phyloP scores from a whole-genome alignment of 495 filamentous ascomycete genomes.

The Cudoniella acicularis region DNA sequence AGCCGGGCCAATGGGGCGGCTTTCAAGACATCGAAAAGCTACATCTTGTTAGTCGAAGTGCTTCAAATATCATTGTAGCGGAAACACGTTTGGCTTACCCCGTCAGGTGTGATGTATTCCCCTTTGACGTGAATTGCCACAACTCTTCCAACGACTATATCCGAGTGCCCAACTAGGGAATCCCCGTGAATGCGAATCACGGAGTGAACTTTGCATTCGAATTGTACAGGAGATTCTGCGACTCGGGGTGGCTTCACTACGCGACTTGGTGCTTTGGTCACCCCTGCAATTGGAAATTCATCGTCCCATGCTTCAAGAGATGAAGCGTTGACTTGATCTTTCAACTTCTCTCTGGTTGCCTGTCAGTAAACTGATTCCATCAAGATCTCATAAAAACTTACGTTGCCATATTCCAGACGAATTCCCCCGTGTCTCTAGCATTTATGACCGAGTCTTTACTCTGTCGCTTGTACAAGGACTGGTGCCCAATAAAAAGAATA shows the following conservation, averaged over 20 bases:
- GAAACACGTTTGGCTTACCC: not conserved
- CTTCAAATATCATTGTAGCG: not conserved
- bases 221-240: conserved; percentile 8
- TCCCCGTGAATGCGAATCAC: conserved; percentile 2
- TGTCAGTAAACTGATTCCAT: not conserved
- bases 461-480: conserved; percentile 1
- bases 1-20: conserved; percentile 2
- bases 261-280: not conserved
- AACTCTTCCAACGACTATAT: conserved; percentile 14
- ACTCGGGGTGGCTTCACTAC: conserved; percentile 7
- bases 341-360: not conserved
- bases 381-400: conserved; percentile 1
- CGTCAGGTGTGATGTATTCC: conserved; percentile 5
- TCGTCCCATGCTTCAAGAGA: conserved; percentile 9
- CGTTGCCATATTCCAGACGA: conserved; percentile 19
- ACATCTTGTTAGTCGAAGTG: not conserved
- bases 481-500: conserved; percentile 17
- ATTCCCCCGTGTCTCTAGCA: conserved; percentile 1
- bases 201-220: conserved; percentile 11
- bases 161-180: conserved; percentile 1
- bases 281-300: conserved; percentile 4
- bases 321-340: conserved; percentile 1
- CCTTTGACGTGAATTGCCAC: conserved; percentile 12
- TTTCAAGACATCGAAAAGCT: conserved; percentile 12
- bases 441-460: conserved; percentile 15